Evolutionary conservation across 805 yeast species (phyloP), one percentile per base, ranked within the genome.

Genomic region (Groenewaldozyma salmanticensis): DNA sequence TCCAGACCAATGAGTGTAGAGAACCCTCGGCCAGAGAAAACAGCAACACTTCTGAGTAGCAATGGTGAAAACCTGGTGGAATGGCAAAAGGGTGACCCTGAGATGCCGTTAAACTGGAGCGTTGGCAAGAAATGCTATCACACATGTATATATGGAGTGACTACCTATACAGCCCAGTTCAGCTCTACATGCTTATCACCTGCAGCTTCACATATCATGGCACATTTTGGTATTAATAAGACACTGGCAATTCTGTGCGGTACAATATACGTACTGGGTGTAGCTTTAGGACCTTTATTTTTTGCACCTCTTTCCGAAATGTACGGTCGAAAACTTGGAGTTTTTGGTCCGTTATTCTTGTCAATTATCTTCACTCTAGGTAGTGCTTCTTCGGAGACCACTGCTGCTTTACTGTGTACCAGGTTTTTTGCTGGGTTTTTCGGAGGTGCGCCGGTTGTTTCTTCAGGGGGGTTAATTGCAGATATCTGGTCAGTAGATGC

Each of bases 401-500:
- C 57, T 16, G 46, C 46, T 5, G 40, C 52, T 3, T 44, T 52
- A 31, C 62, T 85, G 37, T 78, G 85, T 4, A 65, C 82, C 35
- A 64, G 95, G 51, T 81, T 82, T 54, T 74, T 86, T 52, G 66
- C 81, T 16, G 94, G 94, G 1, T 68, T 79, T 21, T 70, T 79
- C 37, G 85, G 92, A 1, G 77, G 88, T 1, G 94, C 92, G 2
- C 86, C 88, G 1, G 67, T 86, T 62, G 79, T 94, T 6, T 75
- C 82, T 49, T 90, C 86, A 7, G 86, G 87, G 40, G 96, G 95
- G 48, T 77, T 92, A 4, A 75, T 86, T 46, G 65, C 79, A 42
- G 95, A 86, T 61, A 61, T 85, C 36, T 86, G 88, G 78, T 71
- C 68, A 17, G 74, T 78, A 24, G 71, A 72, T 33, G 76, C 77